phyloP scores from a whole-genome alignment of 495 filamentous ascomycete species.

The Podospora conica region DNA sequence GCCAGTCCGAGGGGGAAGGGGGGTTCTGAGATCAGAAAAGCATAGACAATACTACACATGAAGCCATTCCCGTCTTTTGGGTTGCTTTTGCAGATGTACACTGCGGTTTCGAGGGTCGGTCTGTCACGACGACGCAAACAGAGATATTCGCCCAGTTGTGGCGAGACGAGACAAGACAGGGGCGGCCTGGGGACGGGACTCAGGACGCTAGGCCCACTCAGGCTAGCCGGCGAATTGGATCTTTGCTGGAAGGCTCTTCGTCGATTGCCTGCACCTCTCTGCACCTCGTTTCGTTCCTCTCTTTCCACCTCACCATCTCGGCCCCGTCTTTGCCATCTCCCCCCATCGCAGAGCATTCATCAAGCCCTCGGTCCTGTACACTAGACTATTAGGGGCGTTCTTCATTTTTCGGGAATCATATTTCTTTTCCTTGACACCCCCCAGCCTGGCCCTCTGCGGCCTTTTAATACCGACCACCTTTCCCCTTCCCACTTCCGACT shows the following conservation, averaged over 20 bases:
- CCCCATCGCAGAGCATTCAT: slow-evolving; percentile 7
- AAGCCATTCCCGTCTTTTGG: background rate
- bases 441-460: slow-evolving; percentile 1
- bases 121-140: background rate
- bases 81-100: background rate
- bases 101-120: background rate
- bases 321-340: slow-evolving; percentile 1
- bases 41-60: background rate
- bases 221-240: slow-evolving; percentile 13
- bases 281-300: too few species aligned
- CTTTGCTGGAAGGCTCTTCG: slow-evolving; percentile 34
- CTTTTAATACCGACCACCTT: slow-evolving; percentile 15
- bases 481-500: slow-evolving; percentile 2
- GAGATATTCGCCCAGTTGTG: background rate
- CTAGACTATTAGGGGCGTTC: slow-evolving; percentile 17
- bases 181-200: slow-evolving; percentile 25
- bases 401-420: slow-evolving; percentile 11
- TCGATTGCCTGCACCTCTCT: slow-evolving; percentile 17
- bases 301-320: slow-evolving; percentile 18
- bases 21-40: too few species aligned
- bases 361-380: slow-evolving; percentile 26
- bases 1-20: too few species aligned
- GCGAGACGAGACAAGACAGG: background rate
- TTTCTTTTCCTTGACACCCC: slow-evolving; percentile 14
- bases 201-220: background rate